These are phyloP conservation scores for Jaenimonas drosophilae DNA, from an alignment of 208 protist species.

Conservation along the genomic window DNA sequence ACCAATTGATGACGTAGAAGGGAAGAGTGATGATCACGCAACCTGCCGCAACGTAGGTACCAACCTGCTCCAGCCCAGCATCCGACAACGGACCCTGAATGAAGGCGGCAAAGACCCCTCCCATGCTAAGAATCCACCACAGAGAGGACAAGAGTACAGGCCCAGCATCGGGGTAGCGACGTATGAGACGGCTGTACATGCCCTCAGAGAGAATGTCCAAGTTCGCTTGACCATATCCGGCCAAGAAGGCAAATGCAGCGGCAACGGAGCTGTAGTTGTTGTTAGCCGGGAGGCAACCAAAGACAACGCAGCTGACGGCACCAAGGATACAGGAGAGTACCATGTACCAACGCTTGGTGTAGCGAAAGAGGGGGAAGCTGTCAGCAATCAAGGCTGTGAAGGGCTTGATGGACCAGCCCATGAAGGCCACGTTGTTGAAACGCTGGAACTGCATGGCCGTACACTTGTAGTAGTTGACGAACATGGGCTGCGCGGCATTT, in stretches of 20 bases:
- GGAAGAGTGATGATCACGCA: constrained; percentile 14
- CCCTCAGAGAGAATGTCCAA: constrained; percentile 44
- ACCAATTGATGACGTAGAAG: constrained; percentile 39
- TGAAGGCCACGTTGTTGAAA: constrained; percentile 9
- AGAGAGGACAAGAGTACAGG: constrained; percentile 28
- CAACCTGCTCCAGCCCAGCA: constrained; percentile 6
- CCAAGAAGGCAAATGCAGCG: constrained; percentile 25
- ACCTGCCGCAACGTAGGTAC: constrained; percentile 13
- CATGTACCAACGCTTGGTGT: constrained; percentile 23
- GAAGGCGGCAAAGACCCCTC: constrained; percentile 17
- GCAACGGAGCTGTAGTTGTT: constrained; percentile 8
- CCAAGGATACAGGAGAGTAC: constrained; percentile 11
- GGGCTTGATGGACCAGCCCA: constrained; percentile 17
- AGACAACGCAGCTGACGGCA: constrained; percentile 8
- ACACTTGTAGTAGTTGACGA: constrained; percentile 8
- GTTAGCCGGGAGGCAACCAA: constrained; percentile 19
- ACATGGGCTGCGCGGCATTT: constrained; percentile 14
- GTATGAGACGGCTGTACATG: constrained; percentile 33
- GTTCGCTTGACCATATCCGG: constrained; percentile 15
- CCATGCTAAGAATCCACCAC: constrained; percentile 23
- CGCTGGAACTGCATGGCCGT: constrained; percentile 9
- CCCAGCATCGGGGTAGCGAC: constrained; percentile 10
- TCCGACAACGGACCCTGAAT: constrained; percentile 32
- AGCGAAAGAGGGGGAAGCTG: constrained; percentile 12
- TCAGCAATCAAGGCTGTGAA: constrained; percentile 15